Evolutionary conservation across 108 stramenopile species (phyloP).

Genomic region (Cylindrotheca fusiformis): DNA sequence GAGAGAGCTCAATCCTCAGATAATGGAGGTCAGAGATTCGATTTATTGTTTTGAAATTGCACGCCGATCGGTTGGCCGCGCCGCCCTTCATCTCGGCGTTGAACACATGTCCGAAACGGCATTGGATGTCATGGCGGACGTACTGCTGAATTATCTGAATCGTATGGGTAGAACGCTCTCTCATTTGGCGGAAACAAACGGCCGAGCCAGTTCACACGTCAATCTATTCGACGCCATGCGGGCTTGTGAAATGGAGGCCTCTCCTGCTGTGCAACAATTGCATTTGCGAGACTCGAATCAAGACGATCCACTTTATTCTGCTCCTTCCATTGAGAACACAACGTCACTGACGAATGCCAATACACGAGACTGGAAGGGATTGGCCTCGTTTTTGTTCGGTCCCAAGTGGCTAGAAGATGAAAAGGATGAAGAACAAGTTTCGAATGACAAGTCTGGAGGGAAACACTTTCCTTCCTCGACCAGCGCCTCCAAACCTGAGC

Average conservation of each 20-base stretch:
- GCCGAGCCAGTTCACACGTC: conserved; percentile 69
- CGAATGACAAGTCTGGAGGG: conserved; percentile 20
- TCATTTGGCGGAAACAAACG: conserved; percentile 63
- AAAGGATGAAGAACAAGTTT: conserved; percentile 10
- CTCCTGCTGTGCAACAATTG: conserved; percentile 47
- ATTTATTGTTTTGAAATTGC: conserved; percentile 62
- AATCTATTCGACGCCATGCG: conserved; percentile 78
- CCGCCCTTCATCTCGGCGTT: conserved; percentile 80
- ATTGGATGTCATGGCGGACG: conserved; percentile 65
- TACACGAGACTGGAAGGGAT: conserved; percentile 54
- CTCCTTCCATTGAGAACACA: conserved; percentile 1
- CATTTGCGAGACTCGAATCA: conserved; percentile 16
- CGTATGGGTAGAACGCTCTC: conserved; percentile 59
- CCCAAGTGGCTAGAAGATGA: conserved; percentile 55
- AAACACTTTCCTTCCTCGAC: conserved; percentile 40
- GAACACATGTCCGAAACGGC: conserved; percentile 66
- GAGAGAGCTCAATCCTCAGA: not conserved
- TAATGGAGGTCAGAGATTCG: conserved; percentile 36
- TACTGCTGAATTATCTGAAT: conserved; percentile 58
- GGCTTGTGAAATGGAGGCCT: conserved; percentile 61
- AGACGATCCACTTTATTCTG: conserved; percentile 8
- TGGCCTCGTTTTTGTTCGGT: conserved; percentile 80
- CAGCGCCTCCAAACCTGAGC: conserved; percentile 1
- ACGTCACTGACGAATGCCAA: not conserved
- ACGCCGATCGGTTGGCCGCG: conserved; percentile 69